Evolutionary conservation across 1,284 basidiomycete genomes (phyloP).

Genomic region (Ganoderma sp.): DNA sequence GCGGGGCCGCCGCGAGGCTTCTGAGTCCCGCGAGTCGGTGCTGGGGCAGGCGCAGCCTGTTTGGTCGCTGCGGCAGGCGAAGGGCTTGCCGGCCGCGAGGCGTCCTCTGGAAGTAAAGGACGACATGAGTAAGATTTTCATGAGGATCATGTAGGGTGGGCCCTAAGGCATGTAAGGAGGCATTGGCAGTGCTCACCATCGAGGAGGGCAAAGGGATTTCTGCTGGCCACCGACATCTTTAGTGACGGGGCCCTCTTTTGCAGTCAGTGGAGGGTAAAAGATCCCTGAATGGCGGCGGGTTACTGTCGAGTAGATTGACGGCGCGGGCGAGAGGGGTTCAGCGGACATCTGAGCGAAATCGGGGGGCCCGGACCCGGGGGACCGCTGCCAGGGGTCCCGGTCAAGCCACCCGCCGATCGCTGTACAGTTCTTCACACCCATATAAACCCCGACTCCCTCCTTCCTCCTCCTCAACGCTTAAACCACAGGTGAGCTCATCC

Average conservation of each 20-base stretch:
- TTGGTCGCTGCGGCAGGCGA: conserved; percentile 41
- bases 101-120: conserved; percentile 40
- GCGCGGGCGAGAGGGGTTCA: conserved; percentile 32
- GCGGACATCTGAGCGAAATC: conserved; percentile 15
- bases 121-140: conserved; percentile 6
- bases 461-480: conserved; percentile 54
- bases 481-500: conserved; percentile 57
- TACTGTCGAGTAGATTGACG: conserved; percentile 35
- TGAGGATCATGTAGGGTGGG: conserved; percentile 2
- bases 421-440: conserved; percentile 46
- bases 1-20: conserved; percentile 63
- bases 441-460: conserved; percentile 31
- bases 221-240: conserved; percentile 86
- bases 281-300: conserved; percentile 37
- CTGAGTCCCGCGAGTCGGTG: conserved; percentile 46
- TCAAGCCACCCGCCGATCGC: conserved; percentile 41
- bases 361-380: conserved; percentile 36
- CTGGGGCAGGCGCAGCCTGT: conserved; percentile 49
- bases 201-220: conserved; percentile 81
- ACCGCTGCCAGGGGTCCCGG: conserved; percentile 37
- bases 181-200: conserved; percentile 55
- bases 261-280: conserved; percentile 47
- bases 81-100: conserved; percentile 52
- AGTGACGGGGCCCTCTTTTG: conserved; percentile 62
- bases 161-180: conserved; percentile 10